Evolutionary conservation across 1,284 basidiomycete genomes (phyloP), one percentile per base, ranked within the genome.

Genomic region (Leccinum solheimii): DNA sequence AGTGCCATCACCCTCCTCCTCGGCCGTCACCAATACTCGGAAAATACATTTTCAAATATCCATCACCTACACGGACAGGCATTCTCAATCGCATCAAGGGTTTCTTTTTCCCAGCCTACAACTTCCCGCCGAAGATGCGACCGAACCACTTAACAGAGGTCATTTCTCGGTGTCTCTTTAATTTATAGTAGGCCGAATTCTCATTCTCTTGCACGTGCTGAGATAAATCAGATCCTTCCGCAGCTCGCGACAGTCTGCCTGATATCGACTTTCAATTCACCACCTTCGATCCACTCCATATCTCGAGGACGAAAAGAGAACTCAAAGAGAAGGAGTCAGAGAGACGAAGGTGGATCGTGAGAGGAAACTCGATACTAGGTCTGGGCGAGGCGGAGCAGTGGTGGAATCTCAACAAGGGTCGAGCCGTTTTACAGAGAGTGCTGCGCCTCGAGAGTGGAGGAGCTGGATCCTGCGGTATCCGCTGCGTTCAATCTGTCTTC

Each of bases 371-470:
- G 0, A 71, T 73, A 32, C 30, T 32, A 36, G 77, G 76, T 16
- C 69, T 78, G 2, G 66, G 63, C 19, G 74, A 76, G 10, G 69
- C 72, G 13, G 85, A 87, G n/a, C 82, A 84, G 38, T 91, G 86
- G 84, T 94, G 92, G 72, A 82, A 79, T n/a, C 76, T 92, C 72
- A 89, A 91, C 61, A 88, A 88, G 72, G 72, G 88, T 94, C 56
- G 89, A 88, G 68, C 83, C 84, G 2, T 90, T 94, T 75, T 94
- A 94, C 73, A 80, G 83, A 36, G 92, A 94, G 69, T 94, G 91
- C 68, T 94, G 91, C 71, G 77, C 79, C 27, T 88, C 90, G 13
- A 83, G 90, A 66, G 91, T 93, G 63, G 92, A 94, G 72, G 72
- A 77, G 0, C 86, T 86, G 6, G 86, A 89, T 72, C 80, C 81